phyloP scores from a whole-genome alignment of 2,329 filamentous ascomycete genomes.

The Fusarium nematophilum region DNA sequence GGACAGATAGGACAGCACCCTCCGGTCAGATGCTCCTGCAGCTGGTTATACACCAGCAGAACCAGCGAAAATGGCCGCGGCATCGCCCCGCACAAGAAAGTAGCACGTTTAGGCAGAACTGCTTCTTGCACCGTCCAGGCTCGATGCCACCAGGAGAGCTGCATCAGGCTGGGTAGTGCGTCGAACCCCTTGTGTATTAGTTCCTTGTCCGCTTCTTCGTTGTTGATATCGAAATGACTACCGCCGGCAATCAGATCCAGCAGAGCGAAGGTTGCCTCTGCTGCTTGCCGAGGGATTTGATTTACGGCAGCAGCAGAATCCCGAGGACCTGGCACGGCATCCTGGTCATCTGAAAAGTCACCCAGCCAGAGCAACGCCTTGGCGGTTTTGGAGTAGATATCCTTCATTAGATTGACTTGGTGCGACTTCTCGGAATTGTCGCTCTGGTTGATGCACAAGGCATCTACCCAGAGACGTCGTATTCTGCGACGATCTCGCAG shows the following conservation, averaged over 20 bases:
- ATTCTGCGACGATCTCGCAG: not conserved
- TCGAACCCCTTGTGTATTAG: not conserved
- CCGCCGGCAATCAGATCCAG: not conserved
- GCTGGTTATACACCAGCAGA: not conserved
- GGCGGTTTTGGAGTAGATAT: constrained; percentile 5
- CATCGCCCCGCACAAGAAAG: not conserved
- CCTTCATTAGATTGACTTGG: constrained; percentile 1
- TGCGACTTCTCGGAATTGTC: constrained; percentile 7
- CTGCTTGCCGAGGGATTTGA: not conserved
- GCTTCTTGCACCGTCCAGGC: constrained; percentile 6
- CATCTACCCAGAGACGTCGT: not conserved
- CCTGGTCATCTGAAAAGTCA: not conserved
- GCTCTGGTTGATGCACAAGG: constrained; percentile 13
- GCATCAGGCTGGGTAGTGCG: not conserved
- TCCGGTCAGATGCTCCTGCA: not conserved
- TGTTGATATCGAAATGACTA: not conserved
- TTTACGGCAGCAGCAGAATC: not conserved
- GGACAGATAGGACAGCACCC: too few relatives aligned
- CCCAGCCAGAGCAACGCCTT: constrained; percentile 13
- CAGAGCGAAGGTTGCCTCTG: not conserved
- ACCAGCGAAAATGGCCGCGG: not conserved
- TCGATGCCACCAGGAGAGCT: not conserved
- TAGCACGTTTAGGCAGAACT: not conserved
- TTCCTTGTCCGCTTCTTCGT: not conserved
- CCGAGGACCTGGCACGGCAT: not conserved